Percentiles rank a stretch among this genome's conserved stretches.
Conservation (phyloP, 768 basidiomycete genomes). For the Boletus bicolor region DNA sequence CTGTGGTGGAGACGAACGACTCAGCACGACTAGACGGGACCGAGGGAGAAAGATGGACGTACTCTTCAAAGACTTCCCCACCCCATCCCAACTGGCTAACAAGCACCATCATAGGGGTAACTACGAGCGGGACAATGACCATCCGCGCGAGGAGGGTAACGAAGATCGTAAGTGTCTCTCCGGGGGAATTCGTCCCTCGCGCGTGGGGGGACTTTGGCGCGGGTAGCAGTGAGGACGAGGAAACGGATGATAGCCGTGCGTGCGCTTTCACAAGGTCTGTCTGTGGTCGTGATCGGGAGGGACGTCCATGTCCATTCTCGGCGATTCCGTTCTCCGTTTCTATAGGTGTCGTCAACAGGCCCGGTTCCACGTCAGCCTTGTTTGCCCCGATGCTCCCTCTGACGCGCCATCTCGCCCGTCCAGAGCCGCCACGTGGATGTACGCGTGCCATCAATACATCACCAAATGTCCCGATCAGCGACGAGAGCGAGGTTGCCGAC, state of each 20-base stretch:
- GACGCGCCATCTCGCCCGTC: background rate
- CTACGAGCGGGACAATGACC: constrained; percentile 75
- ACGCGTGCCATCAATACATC: constrained; percentile 12
- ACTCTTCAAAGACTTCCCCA: constrained; percentile 67
- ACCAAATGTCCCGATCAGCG: constrained; percentile 20
- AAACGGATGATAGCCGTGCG: background rate
- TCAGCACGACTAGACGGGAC: background rate
- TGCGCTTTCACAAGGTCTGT: background rate
- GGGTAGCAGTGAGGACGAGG: background rate
- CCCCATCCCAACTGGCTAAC: constrained; percentile 48
- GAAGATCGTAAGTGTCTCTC: constrained; percentile 81
- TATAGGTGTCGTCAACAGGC: background rate
- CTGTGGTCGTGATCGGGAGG: background rate
- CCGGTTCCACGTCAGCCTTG: constrained; percentile 8
- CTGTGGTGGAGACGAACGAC: constrained; percentile 34
- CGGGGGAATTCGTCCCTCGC: constrained; percentile 34
- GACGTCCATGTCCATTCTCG: background rate
- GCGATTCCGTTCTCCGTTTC: constrained; percentile 1
- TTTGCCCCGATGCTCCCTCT: background rate
- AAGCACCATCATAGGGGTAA: constrained; percentile 73
- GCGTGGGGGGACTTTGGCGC: background rate
- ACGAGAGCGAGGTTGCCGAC: constrained; percentile 18
- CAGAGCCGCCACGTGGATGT: background rate
- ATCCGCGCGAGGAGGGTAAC: constrained; percentile 82
- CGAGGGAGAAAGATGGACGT: constrained; percentile 30